phyloP scores from a whole-genome alignment of 148 eudicot species.

The Persicaria tinctoria region DNA sequence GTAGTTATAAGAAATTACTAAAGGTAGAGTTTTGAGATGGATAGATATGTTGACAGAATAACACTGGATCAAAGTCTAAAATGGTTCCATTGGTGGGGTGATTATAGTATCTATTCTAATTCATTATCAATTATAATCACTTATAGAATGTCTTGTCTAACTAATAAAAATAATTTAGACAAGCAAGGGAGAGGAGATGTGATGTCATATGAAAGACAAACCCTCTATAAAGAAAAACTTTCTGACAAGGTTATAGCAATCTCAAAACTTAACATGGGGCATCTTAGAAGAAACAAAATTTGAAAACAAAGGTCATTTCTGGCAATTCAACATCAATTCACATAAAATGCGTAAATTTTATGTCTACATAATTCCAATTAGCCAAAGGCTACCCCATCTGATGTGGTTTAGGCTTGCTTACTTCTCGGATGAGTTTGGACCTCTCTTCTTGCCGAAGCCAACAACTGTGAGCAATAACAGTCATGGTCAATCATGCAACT shows the following conservation, averaged over 20 bases:
- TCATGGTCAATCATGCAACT: neutral
- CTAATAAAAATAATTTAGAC: neutral
- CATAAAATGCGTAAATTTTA: neutral
- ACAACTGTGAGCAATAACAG: constrained; percentile 37
- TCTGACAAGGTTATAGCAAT: neutral
- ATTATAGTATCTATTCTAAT: too few species aligned
- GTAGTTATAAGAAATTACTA: too few species aligned
- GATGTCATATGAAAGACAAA: neutral
- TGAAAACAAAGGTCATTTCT: neutral
- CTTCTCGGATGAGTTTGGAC: constrained; percentile 73
- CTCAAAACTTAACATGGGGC: neutral
- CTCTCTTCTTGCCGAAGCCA: constrained; percentile 74
- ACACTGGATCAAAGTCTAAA: too few species aligned
- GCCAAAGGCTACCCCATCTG: constrained; percentile 5
- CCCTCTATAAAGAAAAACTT: neutral
- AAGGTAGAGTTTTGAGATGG: too few species aligned
- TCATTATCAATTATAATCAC: neutral
- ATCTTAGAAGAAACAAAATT: neutral
- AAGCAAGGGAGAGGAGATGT: neutral
- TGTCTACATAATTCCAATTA: neutral
- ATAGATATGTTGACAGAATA: too few species aligned
- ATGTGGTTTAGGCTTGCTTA: constrained; percentile 12
- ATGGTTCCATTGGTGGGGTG: too few species aligned
- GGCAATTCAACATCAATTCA: neutral
- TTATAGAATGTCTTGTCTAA: neutral